A percentile compares a stretch with the other conserved stretches of the same genome.
These are phyloP conservation scores for Amanita jacksonii DNA, from an alignment of 768 basidiomycete genomes.

Conservation along the genomic window DNA sequence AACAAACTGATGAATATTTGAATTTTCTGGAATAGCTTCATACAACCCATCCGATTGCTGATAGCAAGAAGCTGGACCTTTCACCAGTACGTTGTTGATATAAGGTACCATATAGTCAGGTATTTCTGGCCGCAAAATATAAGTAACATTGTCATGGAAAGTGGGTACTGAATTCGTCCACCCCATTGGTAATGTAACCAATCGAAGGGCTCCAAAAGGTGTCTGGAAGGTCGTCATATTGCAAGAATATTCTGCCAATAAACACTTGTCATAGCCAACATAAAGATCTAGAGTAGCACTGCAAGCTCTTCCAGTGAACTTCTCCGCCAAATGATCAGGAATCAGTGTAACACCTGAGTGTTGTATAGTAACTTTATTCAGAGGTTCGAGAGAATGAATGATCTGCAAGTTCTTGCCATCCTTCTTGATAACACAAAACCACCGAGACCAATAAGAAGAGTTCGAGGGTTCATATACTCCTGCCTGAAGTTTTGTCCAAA, in stretches of 20 bases:
- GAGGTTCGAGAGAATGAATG: constrained; percentile 27
- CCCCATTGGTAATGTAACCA: constrained; percentile 12
- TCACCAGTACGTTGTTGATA: constrained; percentile 19
- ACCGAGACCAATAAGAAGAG: constrained; percentile 26
- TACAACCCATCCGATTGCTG: constrained; percentile 16
- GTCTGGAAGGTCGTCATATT: constrained; percentile 14
- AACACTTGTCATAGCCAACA: no score
- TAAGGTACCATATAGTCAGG: constrained; percentile 29
- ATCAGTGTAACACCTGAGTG: constrained; percentile 27
- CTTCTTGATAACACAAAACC: constrained; percentile 33
- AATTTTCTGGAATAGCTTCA: constrained; percentile 28
- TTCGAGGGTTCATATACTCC: constrained; percentile 32
- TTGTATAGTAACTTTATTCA: constrained; percentile 28
- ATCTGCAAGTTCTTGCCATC: constrained; percentile 25
- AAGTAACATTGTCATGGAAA: constrained; percentile 15
- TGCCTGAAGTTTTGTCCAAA: constrained; percentile 25
- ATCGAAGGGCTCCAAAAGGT: constrained; percentile 10
- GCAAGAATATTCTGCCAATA: background rate
- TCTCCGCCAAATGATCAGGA: no score
- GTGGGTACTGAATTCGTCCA: constrained; percentile 14
- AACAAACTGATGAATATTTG: constrained; percentile 25
- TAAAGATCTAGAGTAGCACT: no score
- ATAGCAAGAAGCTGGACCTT: constrained; percentile 23
- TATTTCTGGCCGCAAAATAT: constrained; percentile 30
- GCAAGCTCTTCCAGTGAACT: no score